Evolutionary conservation across 2,329 filamentous ascomycete species (phyloP).

Genomic region (Fusarium guadeloupense): DNA sequence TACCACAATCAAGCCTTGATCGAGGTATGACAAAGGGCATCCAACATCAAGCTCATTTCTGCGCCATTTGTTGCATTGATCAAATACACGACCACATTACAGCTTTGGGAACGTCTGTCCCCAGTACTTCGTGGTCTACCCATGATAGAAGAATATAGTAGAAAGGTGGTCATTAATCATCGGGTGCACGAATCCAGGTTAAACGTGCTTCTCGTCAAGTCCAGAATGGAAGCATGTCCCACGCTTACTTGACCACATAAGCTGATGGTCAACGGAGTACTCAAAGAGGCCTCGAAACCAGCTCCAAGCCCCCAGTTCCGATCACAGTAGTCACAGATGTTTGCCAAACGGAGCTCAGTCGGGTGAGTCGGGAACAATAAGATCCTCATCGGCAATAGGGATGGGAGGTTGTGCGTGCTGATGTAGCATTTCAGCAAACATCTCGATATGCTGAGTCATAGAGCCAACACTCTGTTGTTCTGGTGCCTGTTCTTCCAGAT

Average conservation of each 20-base stretch:
- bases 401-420: constrained; percentile 45
- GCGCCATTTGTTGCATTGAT: background rate
- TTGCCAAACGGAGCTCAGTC: constrained; percentile 40
- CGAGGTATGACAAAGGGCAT: background rate
- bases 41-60: background rate
- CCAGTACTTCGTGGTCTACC: background rate
- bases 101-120: background rate
- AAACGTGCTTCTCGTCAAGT: background rate
- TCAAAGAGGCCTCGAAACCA: constrained; percentile 21
- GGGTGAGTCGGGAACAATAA: constrained; percentile 46
- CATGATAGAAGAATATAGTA: background rate
- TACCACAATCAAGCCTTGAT: background rate
- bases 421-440: constrained; percentile 51
- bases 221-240: background rate
- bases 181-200: background rate
- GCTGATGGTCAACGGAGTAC: constrained; percentile 1
- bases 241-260: constrained; percentile 1
- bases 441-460: constrained; percentile 53
- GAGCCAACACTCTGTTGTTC: constrained; percentile 49
- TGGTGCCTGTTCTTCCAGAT: constrained; percentile 55
- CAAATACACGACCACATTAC: background rate
- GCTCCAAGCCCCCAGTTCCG: constrained; percentile 19
- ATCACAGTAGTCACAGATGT: background rate
- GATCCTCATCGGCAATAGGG: constrained; percentile 46
- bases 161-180: constrained; percentile 14